Conservation (phyloP, 805 yeast species). For the Saccharomycopsis schoenii region DNA sequence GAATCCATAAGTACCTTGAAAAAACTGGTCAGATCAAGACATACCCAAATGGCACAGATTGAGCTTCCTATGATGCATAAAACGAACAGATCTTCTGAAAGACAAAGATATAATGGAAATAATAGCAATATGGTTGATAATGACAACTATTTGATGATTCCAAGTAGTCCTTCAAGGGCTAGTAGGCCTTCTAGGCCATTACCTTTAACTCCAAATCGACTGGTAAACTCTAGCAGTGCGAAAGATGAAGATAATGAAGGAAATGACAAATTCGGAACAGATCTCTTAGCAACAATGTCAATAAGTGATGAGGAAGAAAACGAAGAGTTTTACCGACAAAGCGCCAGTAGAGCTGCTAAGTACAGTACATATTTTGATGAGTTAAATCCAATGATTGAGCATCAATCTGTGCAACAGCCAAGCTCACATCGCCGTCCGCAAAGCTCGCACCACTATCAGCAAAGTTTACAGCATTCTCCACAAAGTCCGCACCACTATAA, state of each 20-base stretch:
- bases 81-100: constrained; percentile 2
- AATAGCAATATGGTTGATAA: neutral
- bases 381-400: neutral
- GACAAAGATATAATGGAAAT: neutral
- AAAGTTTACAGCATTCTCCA: too few species aligned
- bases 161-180: neutral
- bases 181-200: neutral
- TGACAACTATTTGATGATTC: neutral
- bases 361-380: neutral
- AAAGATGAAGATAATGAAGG: neutral
- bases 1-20: constrained; percentile 32
- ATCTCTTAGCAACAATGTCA: neutral
- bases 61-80: constrained; percentile 16
- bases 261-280: neutral
- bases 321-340: neutral
- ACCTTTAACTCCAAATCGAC: neutral
- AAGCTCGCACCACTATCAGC: neutral
- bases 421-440: too few species aligned
- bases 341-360: neutral
- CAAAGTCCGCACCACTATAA: neutral
- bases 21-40: constrained; percentile 13
- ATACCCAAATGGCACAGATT: constrained; percentile 12
- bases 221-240: neutral
- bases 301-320: neutral
- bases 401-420: neutral